Evolutionary conservation across 1,139 yeast genomes (phyloP), one percentile per base, ranked within the genome.

Genomic region (Yamadazyma spencermartinsiae): DNA sequence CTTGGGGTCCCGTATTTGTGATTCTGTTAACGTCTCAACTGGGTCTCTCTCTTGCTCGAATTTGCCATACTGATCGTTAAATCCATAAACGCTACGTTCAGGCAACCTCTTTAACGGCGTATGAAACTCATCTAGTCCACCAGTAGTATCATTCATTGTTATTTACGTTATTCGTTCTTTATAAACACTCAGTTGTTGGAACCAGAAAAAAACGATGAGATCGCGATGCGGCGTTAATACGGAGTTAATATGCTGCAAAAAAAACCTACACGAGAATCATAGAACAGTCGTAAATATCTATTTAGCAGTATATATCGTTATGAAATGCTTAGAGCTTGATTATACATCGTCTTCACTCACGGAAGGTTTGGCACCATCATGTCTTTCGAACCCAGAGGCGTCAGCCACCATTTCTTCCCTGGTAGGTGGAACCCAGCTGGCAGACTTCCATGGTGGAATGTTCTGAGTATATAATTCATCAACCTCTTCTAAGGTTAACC

Each of bases 361-460:
- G 5, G 29, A 26, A 26, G 31, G 6, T 17, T 17, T 29, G 10
- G 14, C 14, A 6, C 12, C 30, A 10, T 30, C 44, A 16, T 33
- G 31, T 30, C 30, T 36, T 41, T 43, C 40, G 29, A 30, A 39
- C 15, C 50, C 51, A 4, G 41, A 31, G 29, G 43, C 35, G 23
- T 25, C 35, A 15, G 47, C 35, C 12, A 45, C 50, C 38, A 37
- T 57, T 39, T 55, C 58, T 28, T 56, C 63, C 26, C 49, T 48
- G 11, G 61, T 45, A 42, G 72, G 67, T 40, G 80, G 80, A 35
- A 64, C 68, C 69, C 79, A 76, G 4, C 46, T 42, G 25, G 58
- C 48, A 3, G 80, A 72, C 43, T 68, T 65, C 79, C 78, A 75
- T 46, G 82, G 72, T 33, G 58, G 45, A 55, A 68, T 42, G 38